Evolutionary conservation across 108 stramenopile genomes (phyloP).

Genomic region (Cyclotella baltica): DNA sequence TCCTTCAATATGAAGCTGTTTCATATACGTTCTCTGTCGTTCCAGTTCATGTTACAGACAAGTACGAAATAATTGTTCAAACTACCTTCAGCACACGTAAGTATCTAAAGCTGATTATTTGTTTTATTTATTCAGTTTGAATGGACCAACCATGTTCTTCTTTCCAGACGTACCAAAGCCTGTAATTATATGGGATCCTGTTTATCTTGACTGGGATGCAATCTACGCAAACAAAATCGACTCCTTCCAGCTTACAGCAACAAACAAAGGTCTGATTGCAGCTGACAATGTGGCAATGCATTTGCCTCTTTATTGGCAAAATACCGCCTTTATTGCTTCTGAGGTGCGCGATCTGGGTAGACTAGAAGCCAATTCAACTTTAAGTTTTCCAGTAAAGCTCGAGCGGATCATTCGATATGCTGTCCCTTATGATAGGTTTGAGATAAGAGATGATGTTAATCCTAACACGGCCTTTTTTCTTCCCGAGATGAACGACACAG

Average conservation of each 20-base stretch:
- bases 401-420: constrained; percentile 32
- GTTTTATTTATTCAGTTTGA: not conserved
- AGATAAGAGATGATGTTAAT: constrained; percentile 21
- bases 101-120: not conserved
- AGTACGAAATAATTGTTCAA: constrained; percentile 43
- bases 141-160: not conserved
- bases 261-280: constrained; percentile 36
- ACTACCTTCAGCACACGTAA: constrained; percentile 39
- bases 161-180: constrained; percentile 30
- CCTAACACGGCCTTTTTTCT: constrained; percentile 34
- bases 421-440: constrained; percentile 30
- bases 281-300: constrained; percentile 27
- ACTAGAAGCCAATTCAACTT: constrained; percentile 35
- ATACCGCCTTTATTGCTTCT: constrained; percentile 32
- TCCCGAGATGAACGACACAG: constrained; percentile 20
- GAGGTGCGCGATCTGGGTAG: constrained; percentile 21
- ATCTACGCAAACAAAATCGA: constrained; percentile 13
- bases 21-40: constrained; percentile 36
- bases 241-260: constrained; percentile 31
- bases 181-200: constrained; percentile 33
- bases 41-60: constrained; percentile 29
- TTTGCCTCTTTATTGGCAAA: constrained; percentile 19
- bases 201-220: constrained; percentile 22
- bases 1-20: constrained; percentile 36
- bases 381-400: constrained; percentile 24